These are phyloP conservation scores for Exutisphaerella laricina DNA, from an alignment of 2,329 filamentous ascomycete genomes.

Conservation along the genomic window DNA sequence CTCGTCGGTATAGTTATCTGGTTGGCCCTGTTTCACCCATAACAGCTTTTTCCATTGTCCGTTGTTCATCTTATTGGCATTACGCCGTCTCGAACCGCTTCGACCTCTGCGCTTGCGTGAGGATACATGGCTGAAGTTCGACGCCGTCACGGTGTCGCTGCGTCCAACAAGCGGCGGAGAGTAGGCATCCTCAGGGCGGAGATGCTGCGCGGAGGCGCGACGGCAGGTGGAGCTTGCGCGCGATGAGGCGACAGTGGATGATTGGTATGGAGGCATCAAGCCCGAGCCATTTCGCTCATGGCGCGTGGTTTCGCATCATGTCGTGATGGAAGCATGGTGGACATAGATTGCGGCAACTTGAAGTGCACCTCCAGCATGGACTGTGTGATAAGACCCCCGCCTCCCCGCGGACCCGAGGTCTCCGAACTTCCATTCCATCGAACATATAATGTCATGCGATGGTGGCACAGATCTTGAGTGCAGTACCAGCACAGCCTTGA, in stretches of 20 bases:
- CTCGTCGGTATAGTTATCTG: conserved; percentile 98
- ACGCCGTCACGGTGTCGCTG: conserved; percentile 28
- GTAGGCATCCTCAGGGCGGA: conserved; percentile 78
- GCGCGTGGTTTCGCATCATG: neutral
- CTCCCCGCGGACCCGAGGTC: no score
- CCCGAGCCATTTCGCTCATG: neutral
- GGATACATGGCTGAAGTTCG: neutral
- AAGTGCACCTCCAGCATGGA: no score
- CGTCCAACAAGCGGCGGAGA: conserved; percentile 48
- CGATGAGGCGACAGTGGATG: conserved; percentile 13
- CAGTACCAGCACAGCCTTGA: no score
- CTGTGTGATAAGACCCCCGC: no score
- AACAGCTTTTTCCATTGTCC: conserved; percentile 89
- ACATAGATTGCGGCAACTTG: no score
- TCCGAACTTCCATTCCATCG: no score
- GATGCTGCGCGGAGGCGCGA: conserved; percentile 36
- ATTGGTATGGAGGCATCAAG: conserved; percentile 2
- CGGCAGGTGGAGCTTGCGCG: conserved; percentile 17
- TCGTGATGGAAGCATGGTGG: neutral
- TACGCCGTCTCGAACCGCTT: conserved; percentile 58
- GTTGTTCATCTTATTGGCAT: conserved; percentile 27
- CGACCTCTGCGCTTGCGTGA: conserved; percentile 47
- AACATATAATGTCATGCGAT: no score
- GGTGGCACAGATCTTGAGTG: no score
- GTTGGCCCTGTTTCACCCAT: conserved; percentile 96